Percentiles rank a stretch among this genome's conserved stretches.
phyloP scores from a whole-genome alignment of 2,329 filamentous ascomycete genomes.

The Leptographium wingfieldii region DNA sequence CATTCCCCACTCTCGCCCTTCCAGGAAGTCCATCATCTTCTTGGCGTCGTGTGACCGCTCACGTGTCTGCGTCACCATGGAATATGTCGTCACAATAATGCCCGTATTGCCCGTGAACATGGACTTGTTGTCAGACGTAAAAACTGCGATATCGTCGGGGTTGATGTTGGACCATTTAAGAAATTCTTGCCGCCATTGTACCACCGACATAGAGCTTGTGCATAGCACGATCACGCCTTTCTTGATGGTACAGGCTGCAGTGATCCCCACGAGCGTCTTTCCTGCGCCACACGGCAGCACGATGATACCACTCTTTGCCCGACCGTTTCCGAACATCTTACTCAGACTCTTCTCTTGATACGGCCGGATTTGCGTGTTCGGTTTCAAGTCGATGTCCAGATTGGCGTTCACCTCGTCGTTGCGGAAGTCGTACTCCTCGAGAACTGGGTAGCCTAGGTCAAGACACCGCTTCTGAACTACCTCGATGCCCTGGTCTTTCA shows the following conservation, averaged over 20 bases:
- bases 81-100: constrained; percentile 95
- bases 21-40: constrained; percentile 95
- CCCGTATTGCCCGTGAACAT: constrained; percentile 79
- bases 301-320: constrained; percentile 94
- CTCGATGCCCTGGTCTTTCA: constrained; percentile 70
- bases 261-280: constrained; percentile 97
- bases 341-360: constrained; percentile 96
- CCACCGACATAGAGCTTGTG: constrained; percentile 94
- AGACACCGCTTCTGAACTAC: constrained; percentile 81
- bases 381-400: constrained; percentile 84
- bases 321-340: constrained; percentile 98
- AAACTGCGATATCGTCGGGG: constrained; percentile 84
- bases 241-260: constrained; percentile 92
- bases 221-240: constrained; percentile 92
- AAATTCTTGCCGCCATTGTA: constrained; percentile 95
- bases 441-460: constrained; percentile 71
- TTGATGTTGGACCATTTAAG: constrained; percentile 96
- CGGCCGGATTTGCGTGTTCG: constrained; percentile 77
- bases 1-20: constrained; percentile 83
- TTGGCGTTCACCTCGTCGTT: constrained; percentile 83
- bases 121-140: constrained; percentile 84
- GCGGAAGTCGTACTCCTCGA: constrained; percentile 95
- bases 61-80: constrained; percentile 91
- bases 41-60: constrained; percentile 83
- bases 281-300: constrained; percentile 92